Base-by-base conservation (phyloP, 495 filamentous ascomycete species). In the Aspergillus haitiensis region DNA sequence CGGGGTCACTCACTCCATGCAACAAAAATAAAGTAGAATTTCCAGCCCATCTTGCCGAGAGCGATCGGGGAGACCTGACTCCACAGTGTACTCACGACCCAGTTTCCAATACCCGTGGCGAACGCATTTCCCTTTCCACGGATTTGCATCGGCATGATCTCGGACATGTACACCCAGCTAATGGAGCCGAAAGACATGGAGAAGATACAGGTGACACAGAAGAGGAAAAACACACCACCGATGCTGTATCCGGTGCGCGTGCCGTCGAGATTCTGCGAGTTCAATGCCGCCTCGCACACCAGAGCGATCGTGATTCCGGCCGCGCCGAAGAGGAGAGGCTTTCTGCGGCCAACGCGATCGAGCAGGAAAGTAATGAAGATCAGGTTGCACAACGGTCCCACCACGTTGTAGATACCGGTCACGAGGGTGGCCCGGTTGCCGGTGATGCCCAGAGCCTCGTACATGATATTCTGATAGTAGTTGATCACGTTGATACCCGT, bases 401-500 rank as follows among this genome's bases (percentile, higher is more conserved):
- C 72, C 36, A 81, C 80, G 58, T 86, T 86, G 71, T 87, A 87
- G 49, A 87, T 76, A 9, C 82, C 83, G 6, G 80, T 76, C 1
- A 87, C 79, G 0, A 87, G 78, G 9, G 84, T 70, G 39, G 71
- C 75, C 18, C 75, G 72, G 51, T 71, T 73, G 2, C 80, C 82
- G 1, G 71, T 76, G 27, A 87, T 80, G 6, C 83, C 83, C 6
- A 86, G 72, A 12, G 79, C 70, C 13, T 79, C 65, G 71, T 86
- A 86, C 76, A 86, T 84, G 52, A 78, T 77, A 0, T 75, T 82
- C 62, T 84, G 81, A 58, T 85, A 86, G 68, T 86, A 86, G 50
- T 76, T 74, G 56, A 86, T 85, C 33, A 86, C 83, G 69, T 86
- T 79, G 59, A 79, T 73, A 16, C 77, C 78, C 12, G 78, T 81